These are phyloP conservation scores for Arabis alpina DNA, from an alignment of 345 rosid genomes.

Conservation along the genomic window DNA sequence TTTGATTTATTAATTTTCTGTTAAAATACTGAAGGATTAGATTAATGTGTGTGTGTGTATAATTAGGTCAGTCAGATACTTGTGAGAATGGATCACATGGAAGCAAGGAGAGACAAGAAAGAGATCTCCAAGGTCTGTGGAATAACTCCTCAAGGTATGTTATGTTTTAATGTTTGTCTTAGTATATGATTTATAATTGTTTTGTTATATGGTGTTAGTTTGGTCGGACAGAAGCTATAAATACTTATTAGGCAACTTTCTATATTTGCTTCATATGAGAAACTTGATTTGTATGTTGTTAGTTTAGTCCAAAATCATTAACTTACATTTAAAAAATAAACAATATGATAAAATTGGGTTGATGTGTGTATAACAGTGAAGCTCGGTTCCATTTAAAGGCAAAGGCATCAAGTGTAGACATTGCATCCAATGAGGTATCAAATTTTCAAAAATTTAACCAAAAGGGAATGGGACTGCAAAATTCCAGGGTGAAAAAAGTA, in stretches of 20 bases:
- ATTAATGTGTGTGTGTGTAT: constrained; percentile 3
- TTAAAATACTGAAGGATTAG: neutral
- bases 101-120: constrained; percentile 28
- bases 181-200: neutral
- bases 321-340: neutral
- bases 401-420: constrained; percentile 42
- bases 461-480: constrained; percentile 24
- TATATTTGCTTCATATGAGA: constrained; percentile 19
- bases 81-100: constrained; percentile 81
- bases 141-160: constrained; percentile 45
- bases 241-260: constrained; percentile 30
- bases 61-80: constrained; percentile 68
- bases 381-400: constrained; percentile 33
- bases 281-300: constrained; percentile 5
- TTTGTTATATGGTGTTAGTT: constrained; percentile 9
- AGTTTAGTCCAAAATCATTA: constrained; percentile 1
- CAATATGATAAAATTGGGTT: constrained; percentile 9
- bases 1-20: neutral
- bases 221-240: constrained; percentile 1
- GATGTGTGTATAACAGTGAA: constrained; percentile 38
- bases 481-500: constrained; percentile 34
- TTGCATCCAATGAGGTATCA: constrained; percentile 43
- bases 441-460: constrained; percentile 12
- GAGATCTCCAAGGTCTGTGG: constrained; percentile 38
- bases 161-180: constrained; percentile 22